A percentile compares a stretch with the other conserved stretches of the same genome.
phyloP scores from a whole-genome alignment of 495 filamentous ascomycete genomes.

The Bombardia bombarda region DNA sequence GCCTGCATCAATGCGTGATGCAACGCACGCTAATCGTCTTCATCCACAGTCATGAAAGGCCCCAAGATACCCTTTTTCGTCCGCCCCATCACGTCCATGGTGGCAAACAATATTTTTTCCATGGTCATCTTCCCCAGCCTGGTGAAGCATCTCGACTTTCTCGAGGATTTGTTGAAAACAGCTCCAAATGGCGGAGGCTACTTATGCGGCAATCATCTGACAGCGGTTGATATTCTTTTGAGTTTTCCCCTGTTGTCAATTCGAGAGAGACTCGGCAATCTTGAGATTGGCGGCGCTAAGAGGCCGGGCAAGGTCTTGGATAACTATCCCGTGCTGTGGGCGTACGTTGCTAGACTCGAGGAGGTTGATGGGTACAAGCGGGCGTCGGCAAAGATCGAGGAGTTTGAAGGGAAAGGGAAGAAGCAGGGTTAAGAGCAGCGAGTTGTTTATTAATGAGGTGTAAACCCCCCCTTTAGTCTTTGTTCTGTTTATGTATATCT shows the following conservation, averaged over 20 bases:
- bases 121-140: slow-evolving; percentile 57
- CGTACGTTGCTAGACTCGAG: slow-evolving; percentile 57
- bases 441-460: too few species aligned
- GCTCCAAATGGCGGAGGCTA: slow-evolving; percentile 50
- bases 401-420: too few species aligned
- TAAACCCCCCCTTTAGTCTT: too few species aligned
- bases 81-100: slow-evolving; percentile 59
- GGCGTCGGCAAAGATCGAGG: slow-evolving; percentile 49
- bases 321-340: slow-evolving; percentile 40
- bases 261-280: slow-evolving; percentile 47
- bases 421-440: too few species aligned
- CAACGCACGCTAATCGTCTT: too few species aligned
- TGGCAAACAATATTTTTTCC: slow-evolving; percentile 54
- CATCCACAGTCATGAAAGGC: slow-evolving; percentile 39
- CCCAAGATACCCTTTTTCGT: slow-evolving; percentile 76
- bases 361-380: slow-evolving; percentile 50
- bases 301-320: slow-evolving; percentile 11
- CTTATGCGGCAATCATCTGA: slow-evolving; percentile 64
- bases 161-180: slow-evolving; percentile 62
- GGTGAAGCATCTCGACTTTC: slow-evolving; percentile 56
- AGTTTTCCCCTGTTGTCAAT: slow-evolving; percentile 62
- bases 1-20: too few species aligned
- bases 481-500: too few species aligned
- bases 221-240: slow-evolving; percentile 74
- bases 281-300: slow-evolving; percentile 10